Conservation (phyloP, 1,284 basidiomycete species). For the Ganoderma sp. region DNA sequence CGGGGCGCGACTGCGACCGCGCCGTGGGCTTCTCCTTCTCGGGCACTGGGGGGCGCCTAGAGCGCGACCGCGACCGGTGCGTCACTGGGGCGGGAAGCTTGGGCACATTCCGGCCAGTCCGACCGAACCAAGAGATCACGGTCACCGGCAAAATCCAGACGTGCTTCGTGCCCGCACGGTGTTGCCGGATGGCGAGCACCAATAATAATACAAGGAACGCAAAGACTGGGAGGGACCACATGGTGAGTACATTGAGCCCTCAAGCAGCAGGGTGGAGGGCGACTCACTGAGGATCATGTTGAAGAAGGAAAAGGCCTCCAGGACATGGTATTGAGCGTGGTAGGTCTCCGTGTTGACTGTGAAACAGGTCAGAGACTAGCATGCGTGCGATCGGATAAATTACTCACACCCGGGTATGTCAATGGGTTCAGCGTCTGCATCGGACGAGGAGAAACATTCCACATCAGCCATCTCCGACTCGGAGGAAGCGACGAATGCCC, state of each 20-base stretch:
- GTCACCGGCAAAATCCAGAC: constrained; percentile 80
- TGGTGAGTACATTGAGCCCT: constrained; percentile 33
- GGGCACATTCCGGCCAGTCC: constrained; percentile 37
- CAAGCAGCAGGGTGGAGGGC: constrained; percentile 15
- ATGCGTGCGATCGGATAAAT: constrained; percentile 11
- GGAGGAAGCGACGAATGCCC: constrained; percentile 71
- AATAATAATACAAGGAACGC: constrained; percentile 65
- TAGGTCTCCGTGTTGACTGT: constrained; percentile 72
- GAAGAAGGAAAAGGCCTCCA: constrained; percentile 78
- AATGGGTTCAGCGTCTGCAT: constrained; percentile 55
- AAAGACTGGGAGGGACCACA: constrained; percentile 53
- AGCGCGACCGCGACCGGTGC: constrained; percentile 39
- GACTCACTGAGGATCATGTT: constrained; percentile 71
- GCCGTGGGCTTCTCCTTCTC: constrained; percentile 27
- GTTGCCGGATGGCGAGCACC: constrained; percentile 66
- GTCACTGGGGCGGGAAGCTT: constrained; percentile 45
- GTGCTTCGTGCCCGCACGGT: constrained; percentile 66
- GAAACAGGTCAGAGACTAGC: constrained; percentile 12
- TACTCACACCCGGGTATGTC: constrained; percentile 66
- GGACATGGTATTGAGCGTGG: constrained; percentile 81
- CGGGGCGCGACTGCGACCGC: constrained; percentile 26
- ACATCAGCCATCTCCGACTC: constrained; percentile 78
- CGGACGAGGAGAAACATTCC: constrained; percentile 72
- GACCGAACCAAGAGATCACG: constrained; percentile 69
- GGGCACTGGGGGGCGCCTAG: constrained; percentile 29